Evolutionary conservation across 306 rosid genomes (phyloP).

Genomic region (Betula pendula): DNA sequence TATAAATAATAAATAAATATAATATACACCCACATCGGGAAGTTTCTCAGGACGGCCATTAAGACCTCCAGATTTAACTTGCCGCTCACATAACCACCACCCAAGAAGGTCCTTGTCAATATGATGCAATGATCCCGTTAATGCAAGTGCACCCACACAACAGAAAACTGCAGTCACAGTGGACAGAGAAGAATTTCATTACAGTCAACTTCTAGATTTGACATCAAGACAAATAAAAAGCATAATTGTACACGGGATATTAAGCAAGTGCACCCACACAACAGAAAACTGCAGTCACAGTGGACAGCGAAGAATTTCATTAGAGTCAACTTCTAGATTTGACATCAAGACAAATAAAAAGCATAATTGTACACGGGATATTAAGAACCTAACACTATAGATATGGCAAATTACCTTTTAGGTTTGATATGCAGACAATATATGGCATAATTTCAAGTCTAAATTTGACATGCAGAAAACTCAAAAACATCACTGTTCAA

Average conservation of each 20-base stretch:
- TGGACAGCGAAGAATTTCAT: slow-evolving; percentile 9
- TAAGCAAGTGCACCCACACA: slow-evolving; percentile 86
- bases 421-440: not conserved
- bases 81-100: slow-evolving; percentile 97
- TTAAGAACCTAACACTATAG: not conserved
- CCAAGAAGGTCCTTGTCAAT: slow-evolving; percentile 89
- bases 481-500: not conserved
- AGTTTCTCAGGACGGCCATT: slow-evolving; percentile 94
- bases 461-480: not conserved
- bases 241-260: not conserved
- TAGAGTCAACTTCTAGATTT: slow-evolving; percentile 8
- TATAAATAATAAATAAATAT: too few relatives aligned
- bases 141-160: slow-evolving; percentile 91
- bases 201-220: slow-evolving; percentile 8
- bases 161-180: slow-evolving; percentile 74
- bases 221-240: not conserved
- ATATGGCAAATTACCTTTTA: not conserved
- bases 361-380: not conserved
- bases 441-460: not conserved
- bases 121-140: slow-evolving; percentile 80
- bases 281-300: slow-evolving; percentile 75
- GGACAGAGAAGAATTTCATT: slow-evolving; percentile 10
- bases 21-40: slow-evolving; percentile 63
- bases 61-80: slow-evolving; percentile 89
- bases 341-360: not conserved